Evolutionary conservation across 179 eudicot species (phyloP).

Genomic region (Spinacia oleracea): DNA sequence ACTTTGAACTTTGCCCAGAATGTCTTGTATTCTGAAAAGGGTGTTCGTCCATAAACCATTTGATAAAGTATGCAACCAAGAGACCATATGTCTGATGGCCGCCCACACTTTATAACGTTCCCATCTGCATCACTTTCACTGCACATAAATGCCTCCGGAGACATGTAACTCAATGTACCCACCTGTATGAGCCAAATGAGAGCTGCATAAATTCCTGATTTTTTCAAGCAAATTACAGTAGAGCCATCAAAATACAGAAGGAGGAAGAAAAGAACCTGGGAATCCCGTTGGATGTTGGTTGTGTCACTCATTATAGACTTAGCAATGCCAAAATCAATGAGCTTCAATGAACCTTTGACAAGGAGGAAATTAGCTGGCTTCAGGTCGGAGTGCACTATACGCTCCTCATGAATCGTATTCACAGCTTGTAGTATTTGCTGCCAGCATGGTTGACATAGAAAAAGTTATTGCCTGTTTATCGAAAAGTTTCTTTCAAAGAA

Average conservation of each 20-base stretch:
- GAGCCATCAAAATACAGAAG: neutral
- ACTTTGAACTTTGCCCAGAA: slow-evolving; percentile 97
- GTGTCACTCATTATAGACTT: slow-evolving; percentile 98
- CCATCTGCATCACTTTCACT: slow-evolving; percentile 88
- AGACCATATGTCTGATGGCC: slow-evolving; percentile 97
- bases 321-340: slow-evolving; percentile 98
- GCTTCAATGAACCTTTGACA: slow-evolving; percentile 87
- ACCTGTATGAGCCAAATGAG: slow-evolving; percentile 50
- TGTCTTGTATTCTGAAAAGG: slow-evolving; percentile 85
- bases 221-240: slow-evolving; percentile 1
- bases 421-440: slow-evolving; percentile 95
- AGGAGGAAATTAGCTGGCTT: slow-evolving; percentile 98
- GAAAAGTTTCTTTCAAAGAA: slow-evolving; percentile 1
- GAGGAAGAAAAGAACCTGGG: slow-evolving; percentile 59
- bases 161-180: slow-evolving; percentile 96
- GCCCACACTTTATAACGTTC: slow-evolving; percentile 83
- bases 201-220: neutral
- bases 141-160: slow-evolving; percentile 98
- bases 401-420: slow-evolving; percentile 91
- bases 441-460: slow-evolving; percentile 28
- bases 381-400: slow-evolving; percentile 95
- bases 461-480: slow-evolving; percentile 20
- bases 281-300: slow-evolving; percentile 93
- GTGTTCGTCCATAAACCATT: slow-evolving; percentile 96
- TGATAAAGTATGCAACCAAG: slow-evolving; percentile 98